Evolutionary conservation across 2,329 filamentous ascomycete genomes (phyloP).

Genomic region (Calonectria multiphialidica): DNA sequence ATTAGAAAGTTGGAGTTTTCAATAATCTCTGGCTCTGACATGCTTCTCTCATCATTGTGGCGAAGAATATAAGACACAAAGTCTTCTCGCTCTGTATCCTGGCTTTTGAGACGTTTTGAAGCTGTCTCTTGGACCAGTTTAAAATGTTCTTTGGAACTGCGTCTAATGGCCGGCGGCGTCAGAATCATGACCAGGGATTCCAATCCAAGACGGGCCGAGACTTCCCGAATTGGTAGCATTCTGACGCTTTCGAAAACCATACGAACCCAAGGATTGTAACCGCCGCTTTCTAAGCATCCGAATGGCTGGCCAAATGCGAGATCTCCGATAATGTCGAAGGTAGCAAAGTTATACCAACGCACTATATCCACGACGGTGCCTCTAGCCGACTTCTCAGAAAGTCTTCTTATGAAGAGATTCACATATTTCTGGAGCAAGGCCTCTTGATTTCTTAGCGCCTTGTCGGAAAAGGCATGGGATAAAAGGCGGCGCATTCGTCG

Average conservation of each 20-base stretch:
- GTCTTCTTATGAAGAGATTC: not conserved
- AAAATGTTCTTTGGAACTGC: not conserved
- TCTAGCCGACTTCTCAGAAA: not conserved
- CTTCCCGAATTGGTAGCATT: not conserved
- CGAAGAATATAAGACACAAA: not conserved
- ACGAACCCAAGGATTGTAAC: not conserved
- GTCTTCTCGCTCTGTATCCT: not conserved
- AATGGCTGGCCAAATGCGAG: not conserved
- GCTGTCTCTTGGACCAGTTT: not conserved
- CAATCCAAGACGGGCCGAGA: not conserved
- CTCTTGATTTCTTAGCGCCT: not conserved
- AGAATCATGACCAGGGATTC: not conserved
- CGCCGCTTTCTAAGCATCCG: not conserved
- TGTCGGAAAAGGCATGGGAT: not conserved
- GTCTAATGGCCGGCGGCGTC: not conserved
- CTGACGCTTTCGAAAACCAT: not conserved
- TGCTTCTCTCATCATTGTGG: not conserved
- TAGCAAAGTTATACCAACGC: not conserved
- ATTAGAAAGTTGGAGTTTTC: not conserved
- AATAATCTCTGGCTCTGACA: not conserved
- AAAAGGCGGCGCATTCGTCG: not conserved
- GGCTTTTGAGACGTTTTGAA: not conserved
- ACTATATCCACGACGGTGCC: not conserved
- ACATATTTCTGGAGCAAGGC: not conserved
- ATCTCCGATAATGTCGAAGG: not conserved